Evolutionary conservation across 441 rosid genomes (phyloP), one percentile per base, ranked within the genome.

Genomic region (Kokia cookei): DNA sequence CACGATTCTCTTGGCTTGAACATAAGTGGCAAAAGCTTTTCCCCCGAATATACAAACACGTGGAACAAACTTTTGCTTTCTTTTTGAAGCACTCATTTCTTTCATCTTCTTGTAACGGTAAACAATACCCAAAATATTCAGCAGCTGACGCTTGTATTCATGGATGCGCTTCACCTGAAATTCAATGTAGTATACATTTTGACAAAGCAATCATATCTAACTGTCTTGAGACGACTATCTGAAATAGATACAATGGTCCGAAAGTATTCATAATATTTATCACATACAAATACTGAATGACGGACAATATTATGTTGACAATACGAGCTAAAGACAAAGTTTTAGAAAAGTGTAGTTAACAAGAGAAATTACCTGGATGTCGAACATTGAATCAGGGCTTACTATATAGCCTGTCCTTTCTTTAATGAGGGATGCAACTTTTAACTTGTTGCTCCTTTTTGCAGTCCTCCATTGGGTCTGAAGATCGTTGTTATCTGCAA

Each of bases 41-140:
- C 99, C 99, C 10, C 98, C 99, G 80, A 95, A 93, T 82, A 95
- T 89, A 81, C 99, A 95, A 76, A 93, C 98, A 82, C 99, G 88
- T 2, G 99, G 97, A 60, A 81, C 93, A 76, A 77, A 95, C 66
- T 79, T 84, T 32, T 79, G 79, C 73, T 78, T 84, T 82, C 98
- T 91, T 80, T 93, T 95, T n/a, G 66, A 82, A 17, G 87, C 82
- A 79, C 75, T 89, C 96, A 90, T 88, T 85, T 92, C 98, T 81
- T 95, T 95, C 97, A 95, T 93, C 87, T 84, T 82, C 88, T 91
- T 95, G 93, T 95, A 95, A 54, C 97, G 97, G 74, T 88, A 86
- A 65, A 91, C 97, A 58, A 95, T 90, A 62, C 99, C 99, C 72
- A 93, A 81, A 73, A 95, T 89, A 65, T 95, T 95, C 82, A 95